Evolutionary conservation across 768 basidiomycete genomes (phyloP).

Genomic region (Tricholoma furcatifolium): DNA sequence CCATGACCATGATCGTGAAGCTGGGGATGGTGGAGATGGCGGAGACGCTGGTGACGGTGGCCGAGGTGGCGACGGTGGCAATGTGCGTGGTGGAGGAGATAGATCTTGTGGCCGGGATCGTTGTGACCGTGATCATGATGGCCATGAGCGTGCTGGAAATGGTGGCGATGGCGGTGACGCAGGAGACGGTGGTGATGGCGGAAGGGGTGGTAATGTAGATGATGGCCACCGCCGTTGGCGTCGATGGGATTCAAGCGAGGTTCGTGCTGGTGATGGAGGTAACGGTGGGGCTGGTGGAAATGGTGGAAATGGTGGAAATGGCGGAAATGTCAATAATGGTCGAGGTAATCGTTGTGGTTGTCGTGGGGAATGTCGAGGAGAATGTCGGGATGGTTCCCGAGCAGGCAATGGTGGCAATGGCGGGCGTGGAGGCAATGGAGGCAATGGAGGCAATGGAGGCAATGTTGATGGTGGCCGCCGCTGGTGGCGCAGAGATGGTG

Average conservation of each 20-base stretch:
- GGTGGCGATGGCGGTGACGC: constrained; percentile 3
- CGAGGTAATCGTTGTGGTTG: no score
- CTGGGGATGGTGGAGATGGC: no score
- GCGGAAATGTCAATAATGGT: no score
- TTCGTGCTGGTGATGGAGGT: background rate
- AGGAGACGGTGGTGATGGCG: constrained; percentile 6
- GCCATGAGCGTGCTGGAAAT: background rate
- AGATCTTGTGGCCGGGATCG: background rate
- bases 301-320: background rate
- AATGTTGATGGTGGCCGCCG: background rate
- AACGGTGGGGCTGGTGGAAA: background rate
- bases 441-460: constrained; percentile 1
- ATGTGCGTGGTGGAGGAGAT: background rate
- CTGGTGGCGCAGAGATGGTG: background rate
- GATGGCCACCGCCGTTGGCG: background rate
- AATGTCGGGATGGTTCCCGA: no score
- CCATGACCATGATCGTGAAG: background rate
- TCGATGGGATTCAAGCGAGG: background rate
- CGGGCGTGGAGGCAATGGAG: background rate
- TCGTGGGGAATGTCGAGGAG: no score
- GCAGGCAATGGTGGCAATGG: no score
- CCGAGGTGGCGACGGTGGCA: constrained; percentile 3
- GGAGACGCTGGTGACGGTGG: constrained; percentile 7
- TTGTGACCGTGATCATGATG: background rate
- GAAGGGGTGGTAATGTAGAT: background rate